phyloP scores from a whole-genome alignment of 371 early-diverging fungal genomes.

The Apophysomyces variabilis region DNA sequence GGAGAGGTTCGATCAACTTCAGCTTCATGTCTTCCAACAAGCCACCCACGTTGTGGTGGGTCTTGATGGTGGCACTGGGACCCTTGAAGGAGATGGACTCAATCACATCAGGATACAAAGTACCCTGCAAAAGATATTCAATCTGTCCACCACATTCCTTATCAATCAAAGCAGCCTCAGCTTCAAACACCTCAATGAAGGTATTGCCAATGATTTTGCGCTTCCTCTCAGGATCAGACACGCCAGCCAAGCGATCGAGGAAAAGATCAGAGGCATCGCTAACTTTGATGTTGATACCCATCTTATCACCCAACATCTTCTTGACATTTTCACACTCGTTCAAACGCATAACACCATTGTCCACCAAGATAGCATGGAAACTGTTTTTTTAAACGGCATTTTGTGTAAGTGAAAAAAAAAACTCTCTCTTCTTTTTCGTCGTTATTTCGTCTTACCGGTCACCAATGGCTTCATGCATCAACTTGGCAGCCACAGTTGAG shows the following conservation, averaged over 20 bases:
- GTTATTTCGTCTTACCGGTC: conserved; percentile 63
- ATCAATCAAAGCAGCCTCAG: conserved; percentile 89
- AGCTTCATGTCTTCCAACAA: conserved; percentile 95
- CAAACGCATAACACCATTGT: conserved; percentile 98
- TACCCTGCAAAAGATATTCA: conserved; percentile 96
- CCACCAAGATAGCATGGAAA: conserved; percentile 97
- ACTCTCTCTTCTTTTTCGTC: not conserved
- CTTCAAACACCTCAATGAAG: conserved; percentile 96
- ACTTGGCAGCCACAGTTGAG: conserved; percentile 93
- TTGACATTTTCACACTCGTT: conserved; percentile 91
- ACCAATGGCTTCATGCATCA: conserved; percentile 97
- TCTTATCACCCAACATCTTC: conserved; percentile 81
- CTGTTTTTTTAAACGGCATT: not conserved
- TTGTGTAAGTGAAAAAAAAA: not conserved
- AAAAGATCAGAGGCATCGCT: conserved; percentile 91
- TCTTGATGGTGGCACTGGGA: conserved; percentile 97
- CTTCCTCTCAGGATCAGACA: conserved; percentile 96
- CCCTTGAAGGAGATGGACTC: conserved; percentile 99
- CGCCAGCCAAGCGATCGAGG: conserved; percentile 85
- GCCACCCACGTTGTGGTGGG: conserved; percentile 99
- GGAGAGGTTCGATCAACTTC: conserved; percentile 96
- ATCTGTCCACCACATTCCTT: conserved; percentile 74
- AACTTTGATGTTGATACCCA: conserved; percentile 94
- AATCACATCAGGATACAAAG: conserved; percentile 98
- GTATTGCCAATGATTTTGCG: conserved; percentile 98